Conservation (phyloP, 257 asterid species). For the Mitragyna speciosa region DNA sequence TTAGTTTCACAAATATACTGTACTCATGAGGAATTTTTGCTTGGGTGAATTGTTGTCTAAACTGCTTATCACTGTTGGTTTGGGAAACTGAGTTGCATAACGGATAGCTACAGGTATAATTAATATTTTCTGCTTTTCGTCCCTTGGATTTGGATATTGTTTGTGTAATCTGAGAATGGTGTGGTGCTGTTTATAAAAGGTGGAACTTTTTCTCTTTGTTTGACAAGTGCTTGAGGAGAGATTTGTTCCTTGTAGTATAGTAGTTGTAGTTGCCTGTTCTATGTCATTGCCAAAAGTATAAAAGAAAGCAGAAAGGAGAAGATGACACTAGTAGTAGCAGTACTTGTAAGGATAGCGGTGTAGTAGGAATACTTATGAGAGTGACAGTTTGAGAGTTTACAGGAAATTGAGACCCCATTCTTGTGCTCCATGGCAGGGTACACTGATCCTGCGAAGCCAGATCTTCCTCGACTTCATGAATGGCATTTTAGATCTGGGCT, state of each 20-base stretch:
- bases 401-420: background rate
- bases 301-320: background rate
- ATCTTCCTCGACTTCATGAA: conserved; percentile 86
- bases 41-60: too few relatives aligned
- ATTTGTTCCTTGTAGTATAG: background rate
- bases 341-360: background rate
- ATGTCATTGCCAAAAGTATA: background rate
- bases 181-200: background rate
- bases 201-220: background rate
- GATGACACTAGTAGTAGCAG: background rate
- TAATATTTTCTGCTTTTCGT: background rate
- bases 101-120: too few relatives aligned
- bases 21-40: too few relatives aligned
- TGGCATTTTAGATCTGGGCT: conserved; percentile 97
- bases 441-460: conserved; percentile 87
- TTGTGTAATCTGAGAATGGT: background rate
- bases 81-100: too few relatives aligned
- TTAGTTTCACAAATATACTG: too few relatives aligned
- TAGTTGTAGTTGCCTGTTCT: background rate
- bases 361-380: background rate
- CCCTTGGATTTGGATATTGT: background rate
- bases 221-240: background rate
- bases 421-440: conserved; percentile 56
- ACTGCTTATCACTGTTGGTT: too few relatives aligned
- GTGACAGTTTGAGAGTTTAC: background rate